Evolutionary conservation across 1,284 basidiomycete species (phyloP), one percentile per base, ranked within the genome.

Genomic region (Trametes hirsuta): DNA sequence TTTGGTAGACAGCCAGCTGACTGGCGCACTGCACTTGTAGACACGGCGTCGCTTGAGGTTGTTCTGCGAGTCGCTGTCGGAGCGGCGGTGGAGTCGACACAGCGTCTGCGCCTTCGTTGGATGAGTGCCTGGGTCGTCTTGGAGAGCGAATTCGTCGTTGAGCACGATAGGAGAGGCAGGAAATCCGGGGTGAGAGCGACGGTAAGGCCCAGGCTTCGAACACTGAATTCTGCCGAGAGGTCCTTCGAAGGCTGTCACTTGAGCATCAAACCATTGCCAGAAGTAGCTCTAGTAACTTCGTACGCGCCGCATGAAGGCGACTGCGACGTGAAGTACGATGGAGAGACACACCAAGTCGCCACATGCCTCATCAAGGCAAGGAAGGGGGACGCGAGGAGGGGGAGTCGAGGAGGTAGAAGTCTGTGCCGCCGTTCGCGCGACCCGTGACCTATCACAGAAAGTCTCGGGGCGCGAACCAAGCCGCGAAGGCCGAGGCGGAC

Each of bases 401-500:
- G 21, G 10, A 21, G 44, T 56, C 64, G 41, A 66, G 60, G 47
- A 53, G 64, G 47, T 66, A 69, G 61, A 62, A 51, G 55, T 66
- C 67, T 9, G 47, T 65, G 47, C 71, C 71, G 24, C 61, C 52
- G 53, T 71, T 72, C 47, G 67, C 71, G 21, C 63, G 66, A 55
- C 63, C 72, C 15, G 62, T 67, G n/a, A 25, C 66, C n/a, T 64
- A 71, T 46, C 67, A 53, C 40, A 63, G 65, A 46, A 71, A 69
- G 59, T 61, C 51, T 15, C 53, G 45, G 0, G 55, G 59, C 18
- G n/a, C 56, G 12, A 39, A 15, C 9, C 30, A 47, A 8, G 49
- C 51, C 3, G 42, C 59, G 6, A 44, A 55, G 24, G 22, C 39
- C 35, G 41, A 40, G 15, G 41, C 1, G 2, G 52, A 48, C 48